Percentiles rank a stretch among this genome's conserved stretches.
Evolutionary conservation across 2,329 filamentous ascomycete species (phyloP).

Genomic region (Waltergamsia citrina): DNA sequence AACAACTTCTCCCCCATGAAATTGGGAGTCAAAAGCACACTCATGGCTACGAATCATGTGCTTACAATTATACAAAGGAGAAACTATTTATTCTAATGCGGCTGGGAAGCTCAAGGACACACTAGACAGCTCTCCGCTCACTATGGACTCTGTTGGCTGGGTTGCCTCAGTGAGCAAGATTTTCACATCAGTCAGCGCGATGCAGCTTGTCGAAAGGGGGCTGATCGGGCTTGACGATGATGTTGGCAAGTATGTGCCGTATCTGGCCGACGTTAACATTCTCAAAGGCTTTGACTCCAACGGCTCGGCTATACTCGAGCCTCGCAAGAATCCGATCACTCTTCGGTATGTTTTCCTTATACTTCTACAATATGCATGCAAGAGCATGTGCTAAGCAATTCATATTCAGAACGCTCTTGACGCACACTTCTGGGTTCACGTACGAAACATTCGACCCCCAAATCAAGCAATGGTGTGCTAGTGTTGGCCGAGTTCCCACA

Average conservation of each 20-base stretch:
- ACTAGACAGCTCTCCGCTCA: not conserved
- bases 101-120: not conserved
- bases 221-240: slow-evolving; percentile 25
- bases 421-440: slow-evolving; percentile 36
- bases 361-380: too few species aligned
- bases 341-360: slow-evolving; percentile 1
- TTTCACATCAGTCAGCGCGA: slow-evolving; percentile 22
- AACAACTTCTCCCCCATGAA: too few species aligned
- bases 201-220: slow-evolving; percentile 29
- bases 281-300: not conserved
- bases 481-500: slow-evolving; percentile 18
- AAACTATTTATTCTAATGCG: not conserved
- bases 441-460: slow-evolving; percentile 31
- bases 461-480: slow-evolving; percentile 27
- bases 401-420: slow-evolving; percentile 26
- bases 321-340: not conserved
- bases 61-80: too few species aligned
- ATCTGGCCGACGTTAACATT: not conserved
- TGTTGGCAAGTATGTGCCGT: slow-evolving; percentile 19
- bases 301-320: not conserved
- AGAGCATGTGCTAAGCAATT: too few species aligned
- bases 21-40: too few species aligned
- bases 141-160: not conserved
- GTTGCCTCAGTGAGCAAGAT: slow-evolving; percentile 34
- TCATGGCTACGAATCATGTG: too few species aligned